Evolutionary conservation across 805 yeast genomes (phyloP), one percentile per base, ranked within the genome.

Genomic region (Cyberlindnera xishuangbannaensis): DNA sequence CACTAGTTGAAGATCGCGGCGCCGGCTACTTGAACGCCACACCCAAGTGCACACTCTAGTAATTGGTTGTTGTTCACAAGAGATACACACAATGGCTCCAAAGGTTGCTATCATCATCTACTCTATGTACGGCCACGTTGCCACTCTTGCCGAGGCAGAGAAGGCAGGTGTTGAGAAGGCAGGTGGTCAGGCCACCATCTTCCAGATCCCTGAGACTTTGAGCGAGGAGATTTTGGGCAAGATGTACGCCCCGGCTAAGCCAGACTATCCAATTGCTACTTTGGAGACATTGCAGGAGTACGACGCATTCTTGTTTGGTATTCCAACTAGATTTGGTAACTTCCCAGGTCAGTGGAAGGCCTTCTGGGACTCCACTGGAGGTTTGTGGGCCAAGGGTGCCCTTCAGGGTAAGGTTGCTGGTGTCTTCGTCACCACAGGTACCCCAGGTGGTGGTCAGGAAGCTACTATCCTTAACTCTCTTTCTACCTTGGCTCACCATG

Each of bases 401-500:
- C 67, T 82, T 34, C 53, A 66, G 48, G 92, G 88, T 46, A 83
- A 83, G 62, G 73, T 76, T 39, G 86, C 77, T 13, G 88, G 87
- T 42, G 47, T 80, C 28, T 83, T 83, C 50, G 73, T 76, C 28
- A 69, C 83, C 34, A 78, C 90, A 5, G 85, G 83, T 39, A 64
- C 80, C 22, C 74, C 71, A 45, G 86, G 86, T 43, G 86, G 86
- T 47, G 92, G 94, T 39, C 86, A 78, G 59, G 95, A 84, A 58
- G 60, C 64, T 27, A 83, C 94, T n/a, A 64, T 69, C 13, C 66
- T 72, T 47, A 74, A 65, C 55, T 56, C 78, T 6, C 41, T 84
- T 44, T 68, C 80, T 26, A 71, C 74, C 21, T 62, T 79, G 47
- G 70, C 67, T 30, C 94, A 84, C 57, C 92, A 83, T 47, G 95